A percentile compares a stretch with the other conserved stretches of the same genome.
These are phyloP conservation scores for Flueggea neowawraea DNA, from an alignment of 441 rosid genomes.

Conservation along the genomic window DNA sequence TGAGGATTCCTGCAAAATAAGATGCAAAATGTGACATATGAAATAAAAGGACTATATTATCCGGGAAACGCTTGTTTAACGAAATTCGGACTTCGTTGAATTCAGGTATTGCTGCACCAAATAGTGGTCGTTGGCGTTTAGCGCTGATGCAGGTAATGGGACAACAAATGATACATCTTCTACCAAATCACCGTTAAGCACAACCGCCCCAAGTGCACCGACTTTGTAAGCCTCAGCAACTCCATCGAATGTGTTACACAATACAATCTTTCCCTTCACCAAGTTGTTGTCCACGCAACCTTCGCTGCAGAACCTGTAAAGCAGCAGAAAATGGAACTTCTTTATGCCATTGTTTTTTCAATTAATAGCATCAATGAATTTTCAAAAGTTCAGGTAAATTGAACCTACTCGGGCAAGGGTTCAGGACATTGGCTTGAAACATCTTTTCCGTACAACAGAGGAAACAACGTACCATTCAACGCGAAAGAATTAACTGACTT, in stretches of 20 bases:
- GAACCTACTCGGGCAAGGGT: conserved; percentile 19
- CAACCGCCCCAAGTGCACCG: conserved; percentile 35
- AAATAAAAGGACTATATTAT: too few species aligned
- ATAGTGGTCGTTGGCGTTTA: not conserved
- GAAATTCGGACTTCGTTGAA: conserved; percentile 25
- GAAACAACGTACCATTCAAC: conserved; percentile 25
- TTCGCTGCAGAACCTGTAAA: conserved; percentile 13
- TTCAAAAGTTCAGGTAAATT: too few species aligned
- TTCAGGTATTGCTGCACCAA: not conserved
- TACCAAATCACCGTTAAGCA: not conserved
- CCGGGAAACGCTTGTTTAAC: too few species aligned
- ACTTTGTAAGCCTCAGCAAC: not conserved
- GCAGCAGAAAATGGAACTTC: not conserved
- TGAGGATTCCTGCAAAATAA: conserved; percentile 39
- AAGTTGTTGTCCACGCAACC: conserved; percentile 21
- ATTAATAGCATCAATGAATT: too few species aligned
- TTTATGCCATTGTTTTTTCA: too few species aligned
- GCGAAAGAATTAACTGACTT: conserved; percentile 35
- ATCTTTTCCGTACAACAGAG: conserved; percentile 27
- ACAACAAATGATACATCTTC: conserved; percentile 10
- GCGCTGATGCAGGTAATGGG: conserved; percentile 25
- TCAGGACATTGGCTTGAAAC: conserved; percentile 13
- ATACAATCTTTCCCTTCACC: conserved; percentile 39
- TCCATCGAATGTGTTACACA: conserved; percentile 7
- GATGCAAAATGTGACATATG: not conserved